Evolutionary conservation across 805 yeast genomes (phyloP), one percentile per base, ranked within the genome.

Genomic region (Suhomyces kilbournensis): DNA sequence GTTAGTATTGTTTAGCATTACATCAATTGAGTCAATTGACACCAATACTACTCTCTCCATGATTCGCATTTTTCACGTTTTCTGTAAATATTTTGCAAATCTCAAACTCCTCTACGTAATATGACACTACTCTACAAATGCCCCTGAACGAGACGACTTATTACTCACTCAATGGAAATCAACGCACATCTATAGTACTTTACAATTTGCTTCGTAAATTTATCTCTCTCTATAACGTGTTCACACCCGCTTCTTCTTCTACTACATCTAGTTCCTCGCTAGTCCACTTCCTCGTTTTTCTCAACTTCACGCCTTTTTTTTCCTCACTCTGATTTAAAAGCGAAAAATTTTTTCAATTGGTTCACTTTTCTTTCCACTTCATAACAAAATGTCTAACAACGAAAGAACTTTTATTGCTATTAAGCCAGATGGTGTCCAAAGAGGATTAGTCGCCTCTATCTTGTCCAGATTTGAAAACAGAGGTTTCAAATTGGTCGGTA

Each of bases 391-490:
- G 85, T 80, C 85, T 55, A 60, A 61, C 64, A 46, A 73, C 78
- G 96, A 88, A 79, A 87, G 96, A 87, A 88, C 96, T 71, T 88
- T 88, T 73, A 88, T 88, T 79, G 96, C 96, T 62, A 85, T 88
- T 71, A 88, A 88, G 85, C 99, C 99, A 79, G 99, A 94, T 79
- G 99, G 98, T 80, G 98, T 94, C 83, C 98, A 94, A 84, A 90
- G 99, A 81, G 98, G 98, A 60, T 82, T 94, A 74, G 82, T 93
- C 79, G 78, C 96, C 73, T 82, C 88, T 65, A 92, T 94, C 81
- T 73, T 94, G 64, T 81, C 86, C 66, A 90, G 98, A 79, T 94
- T 96, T 78, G 97, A 92, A 83, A 80, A 85, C 82, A 90, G 96
- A 79, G 99, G 99, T 67, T 94, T 77, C 91, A 94, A 93, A 81